Evolutionary conservation across 2,329 filamentous ascomycete species (phyloP), one percentile per base, ranked within the genome.

Genomic region (Fusarium compactum): DNA sequence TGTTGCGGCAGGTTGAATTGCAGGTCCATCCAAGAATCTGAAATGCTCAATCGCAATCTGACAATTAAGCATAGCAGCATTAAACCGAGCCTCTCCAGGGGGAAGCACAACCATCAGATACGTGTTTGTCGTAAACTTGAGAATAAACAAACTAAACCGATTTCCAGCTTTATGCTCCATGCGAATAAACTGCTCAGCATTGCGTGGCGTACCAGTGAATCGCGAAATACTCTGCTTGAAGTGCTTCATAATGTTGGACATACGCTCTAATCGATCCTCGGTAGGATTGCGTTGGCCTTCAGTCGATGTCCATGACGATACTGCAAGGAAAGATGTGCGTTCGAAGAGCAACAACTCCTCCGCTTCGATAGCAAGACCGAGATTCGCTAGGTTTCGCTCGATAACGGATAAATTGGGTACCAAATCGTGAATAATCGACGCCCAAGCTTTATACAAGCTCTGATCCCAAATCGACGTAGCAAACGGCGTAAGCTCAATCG

Each of bases 381-480:
- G 87, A 40, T 93, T 90, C 38, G 89, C 88, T 12, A 99, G 87
- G 79, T 98, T 93, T 22, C 89, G 88, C 82, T 98, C 95, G 71
- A 99, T 98, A 46, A 93, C 89, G 20, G 90, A 85, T 2, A 98
- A 88, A 76, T 98, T 98, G 6, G 96, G 96, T n/a, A 98, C 96
- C 47, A 99, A 87, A 78, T 95, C 95, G 85, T 99, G 96, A 66
- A 99, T 98, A 75, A 99, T 98, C 78, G 93, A 93, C 0, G 96
- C 96, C 96, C 96, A 99, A 2, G 96, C 96, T 81, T 97, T 97
- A 85, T 98, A 99, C 40, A 99, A 85, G 58, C 92, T 97, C 83
- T 99, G 96, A 78, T 99, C 96, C 96, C 96, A 99, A 78, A 99
- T 99, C 58, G 93, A 97, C 32, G 95, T 98, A 12, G 94, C 93